Base-by-base conservation (phyloP, 2,329 filamentous ascomycete species). In the Fusarium compactum region DNA sequence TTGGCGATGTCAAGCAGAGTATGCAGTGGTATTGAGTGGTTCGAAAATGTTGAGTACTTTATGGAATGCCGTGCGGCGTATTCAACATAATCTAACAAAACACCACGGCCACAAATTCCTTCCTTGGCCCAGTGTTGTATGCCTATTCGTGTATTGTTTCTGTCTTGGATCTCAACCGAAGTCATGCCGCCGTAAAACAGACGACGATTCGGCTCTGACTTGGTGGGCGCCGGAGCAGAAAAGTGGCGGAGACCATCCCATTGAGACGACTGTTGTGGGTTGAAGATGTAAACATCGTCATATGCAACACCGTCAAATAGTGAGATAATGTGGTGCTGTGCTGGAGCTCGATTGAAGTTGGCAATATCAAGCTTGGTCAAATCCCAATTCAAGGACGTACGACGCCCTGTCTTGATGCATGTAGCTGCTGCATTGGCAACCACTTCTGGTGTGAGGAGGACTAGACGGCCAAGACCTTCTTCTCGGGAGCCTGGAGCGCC, bases 341-440 rank as follows among this genome's bases (percentile, higher is more conserved):
- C 56, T 18, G 56, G 56, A 2, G 56, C 56, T 5, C 56, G 56
- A 11, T 58, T 58, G 56, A 58, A 58, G 56, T 58, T 58, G 32
- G 56, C 56, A 22, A 58, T 54, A 0, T 58, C 56, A 0, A 58
- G 38, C 15, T 58, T 58, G 1, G 56, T 58, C 38, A 58, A n/a
- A 4, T 58, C 56, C 56, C 56, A 58, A 5, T 58, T 58, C 1
- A 58, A 22, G 1, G 56, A 55, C 6, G 48, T 58, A 27, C 56
- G 48, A 2, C 48, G 48, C 2, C 56, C 56, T 34, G 56, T 58
- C 25, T 55, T 58, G 22, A 58, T 58, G 20, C 27, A 58, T 34
- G 38, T 24, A 30, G 56, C 24, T 27, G 56, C 56, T 9, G 56
- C 56, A 2, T 55, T 32, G 48, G 56, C 22, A n/a, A 58, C 48